These are phyloP conservation scores for Xylaria bambusicola DNA, from an alignment of 495 filamentous ascomycete species.

Conservation along the genomic window DNA sequence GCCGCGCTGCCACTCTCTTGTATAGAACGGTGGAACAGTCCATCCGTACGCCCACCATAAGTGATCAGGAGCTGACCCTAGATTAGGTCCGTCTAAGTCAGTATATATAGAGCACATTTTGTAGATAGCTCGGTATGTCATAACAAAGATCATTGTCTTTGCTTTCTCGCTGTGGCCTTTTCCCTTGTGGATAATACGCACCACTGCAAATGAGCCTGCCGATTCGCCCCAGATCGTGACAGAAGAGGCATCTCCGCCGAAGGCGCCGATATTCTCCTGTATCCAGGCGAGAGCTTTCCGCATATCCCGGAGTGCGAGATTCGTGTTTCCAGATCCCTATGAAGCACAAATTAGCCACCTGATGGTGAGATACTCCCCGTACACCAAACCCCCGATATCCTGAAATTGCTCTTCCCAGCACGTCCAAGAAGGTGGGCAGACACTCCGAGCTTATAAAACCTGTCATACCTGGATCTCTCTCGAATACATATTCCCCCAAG, in stretches of 20 bases:
- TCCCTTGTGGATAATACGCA: constrained; percentile 14
- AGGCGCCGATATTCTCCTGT: constrained; percentile 57
- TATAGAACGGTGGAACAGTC: constrained; percentile 56
- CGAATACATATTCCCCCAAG: constrained; percentile 50
- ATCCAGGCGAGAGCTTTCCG: constrained; percentile 58
- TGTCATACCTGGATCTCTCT: constrained; percentile 42
- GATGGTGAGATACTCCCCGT: too few species aligned
- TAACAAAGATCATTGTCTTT: too few species aligned
- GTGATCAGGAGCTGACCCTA: constrained; percentile 36
- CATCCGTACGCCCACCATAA: constrained; percentile 45
- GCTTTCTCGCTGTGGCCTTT: too few species aligned
- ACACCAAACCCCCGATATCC: neutral
- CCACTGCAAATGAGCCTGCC: constrained; percentile 38
- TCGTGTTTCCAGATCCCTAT: constrained; percentile 39
- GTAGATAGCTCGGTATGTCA: too few species aligned
- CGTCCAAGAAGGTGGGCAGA: too few species aligned
- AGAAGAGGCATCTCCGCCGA: constrained; percentile 55
- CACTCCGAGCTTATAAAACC: too few species aligned
- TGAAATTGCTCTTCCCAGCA: too few species aligned
- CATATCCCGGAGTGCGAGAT: constrained; percentile 53
- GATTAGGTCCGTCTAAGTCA: neutral
- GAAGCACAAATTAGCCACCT: neutral
- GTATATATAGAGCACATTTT: neutral
- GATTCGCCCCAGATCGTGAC: constrained; percentile 44
- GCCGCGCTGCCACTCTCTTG: constrained; percentile 47